Base-by-base conservation (phyloP, 306 rosid species). In the Acmispon strigosus region DNA sequence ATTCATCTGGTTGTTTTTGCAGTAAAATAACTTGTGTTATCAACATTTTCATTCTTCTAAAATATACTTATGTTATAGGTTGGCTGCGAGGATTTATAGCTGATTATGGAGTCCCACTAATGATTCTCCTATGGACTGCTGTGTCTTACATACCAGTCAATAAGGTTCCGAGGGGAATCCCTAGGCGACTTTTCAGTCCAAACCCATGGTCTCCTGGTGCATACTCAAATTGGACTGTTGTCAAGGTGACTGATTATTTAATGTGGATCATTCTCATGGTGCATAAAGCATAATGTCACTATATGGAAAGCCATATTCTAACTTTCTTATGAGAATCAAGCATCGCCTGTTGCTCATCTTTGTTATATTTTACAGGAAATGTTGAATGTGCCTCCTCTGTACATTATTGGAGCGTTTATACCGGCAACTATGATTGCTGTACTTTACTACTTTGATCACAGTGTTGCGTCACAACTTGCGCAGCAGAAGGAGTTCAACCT, bases 371-470 rank as follows among this genome's bases (percentile, higher is more conserved):
- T 82, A 81, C 93, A 92, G 98, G 96, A 92, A 74, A 92, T 92
- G 98, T 80, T 88, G 84, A 61, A 82, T 74, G 96, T 92, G 54
- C 96, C 98, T 69, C 83, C 81, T 48, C 48, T 92, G 50, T 92
- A 88, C 73, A 90, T 92, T 67, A 67, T 85, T 77, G 98, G 98
- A 90, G 98, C 98, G 29, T 85, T 92, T 79, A 85, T 92, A 73
- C 98, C 98, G 6, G 98, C 98, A 54, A 92, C 98, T 17, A 92
- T 92, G 98, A 90, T 90, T 62, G 96, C 96, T 14, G 98, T 92
- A 75, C 98, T 92, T 70, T 92, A 92, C 78, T 81, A 81, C 90
- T 92, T 92, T 60, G 98, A 92, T 79, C 98, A 92, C 80, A 92
- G 96, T 69, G 96, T 92, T 66, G 96, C 98, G 32, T 92, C 98